Evolutionary conservation across 2,329 filamentous ascomycete genomes (phyloP).

Genomic region (Colletotrichum eleusines): DNA sequence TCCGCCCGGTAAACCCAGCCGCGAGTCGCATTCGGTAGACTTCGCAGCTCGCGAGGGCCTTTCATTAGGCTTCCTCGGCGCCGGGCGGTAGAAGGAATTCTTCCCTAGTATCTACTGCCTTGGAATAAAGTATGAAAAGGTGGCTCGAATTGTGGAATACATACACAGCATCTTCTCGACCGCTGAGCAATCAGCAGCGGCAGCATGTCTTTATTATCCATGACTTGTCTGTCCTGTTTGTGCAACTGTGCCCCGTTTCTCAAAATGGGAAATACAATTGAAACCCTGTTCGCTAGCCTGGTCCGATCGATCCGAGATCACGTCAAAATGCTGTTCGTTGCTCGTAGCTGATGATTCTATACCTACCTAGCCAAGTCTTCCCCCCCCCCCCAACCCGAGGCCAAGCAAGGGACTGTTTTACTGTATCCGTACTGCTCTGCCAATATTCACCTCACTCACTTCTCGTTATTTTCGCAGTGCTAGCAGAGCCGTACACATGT

Average conservation of each 20-base stretch:
- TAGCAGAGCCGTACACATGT: neutral
- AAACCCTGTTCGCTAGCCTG: neutral
- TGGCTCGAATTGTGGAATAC: conserved; percentile 86
- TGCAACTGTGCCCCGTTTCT: neutral
- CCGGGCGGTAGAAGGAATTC: conserved; percentile 70
- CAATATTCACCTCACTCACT: neutral
- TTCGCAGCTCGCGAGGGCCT: conserved; percentile 54
- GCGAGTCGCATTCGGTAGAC: conserved; percentile 42
- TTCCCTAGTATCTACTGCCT: conserved; percentile 91
- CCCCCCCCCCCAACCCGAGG: too few relatives aligned
- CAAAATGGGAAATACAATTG: neutral
- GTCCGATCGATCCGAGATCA: too few relatives aligned
- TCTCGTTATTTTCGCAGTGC: neutral
- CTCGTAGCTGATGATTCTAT: neutral
- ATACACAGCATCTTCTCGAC: conserved; percentile 58
- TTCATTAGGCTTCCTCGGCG: conserved; percentile 67
- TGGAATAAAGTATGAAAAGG: conserved; percentile 83
- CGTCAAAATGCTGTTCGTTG: neutral
- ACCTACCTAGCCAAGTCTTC: neutral
- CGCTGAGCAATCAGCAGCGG: neutral
- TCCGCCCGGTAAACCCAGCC: conserved; percentile 53
- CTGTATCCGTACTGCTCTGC: neutral
- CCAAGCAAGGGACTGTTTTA: too few relatives aligned
- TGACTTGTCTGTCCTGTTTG: neutral
- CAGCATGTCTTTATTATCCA: neutral